Evolutionary conservation across 2,329 filamentous ascomycete genomes (phyloP).

Genomic region (Drechslerella coelobrocha): DNA sequence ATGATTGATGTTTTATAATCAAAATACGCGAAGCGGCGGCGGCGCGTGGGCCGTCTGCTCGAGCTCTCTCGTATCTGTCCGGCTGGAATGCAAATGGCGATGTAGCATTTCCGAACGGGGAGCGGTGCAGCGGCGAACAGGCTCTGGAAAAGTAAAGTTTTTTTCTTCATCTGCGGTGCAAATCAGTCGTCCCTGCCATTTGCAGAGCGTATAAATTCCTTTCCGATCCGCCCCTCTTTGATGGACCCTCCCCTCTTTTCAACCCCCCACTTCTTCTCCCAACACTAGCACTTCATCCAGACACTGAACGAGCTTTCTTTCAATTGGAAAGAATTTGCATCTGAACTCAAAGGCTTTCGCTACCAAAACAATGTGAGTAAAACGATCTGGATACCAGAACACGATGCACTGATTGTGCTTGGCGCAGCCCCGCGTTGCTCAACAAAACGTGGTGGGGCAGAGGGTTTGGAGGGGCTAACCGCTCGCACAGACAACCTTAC

Average conservation of each 20-base stretch:
- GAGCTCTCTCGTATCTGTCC: background rate
- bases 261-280: constrained; percentile 11
- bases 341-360: background rate
- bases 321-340: constrained; percentile 18
- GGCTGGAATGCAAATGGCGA: too few species aligned
- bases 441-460: constrained; percentile 6
- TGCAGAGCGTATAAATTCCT: constrained; percentile 40
- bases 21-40: background rate
- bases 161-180: background rate
- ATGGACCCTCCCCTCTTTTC: constrained; percentile 13
- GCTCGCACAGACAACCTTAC: background rate
- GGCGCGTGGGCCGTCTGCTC: too few species aligned
- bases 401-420: background rate
- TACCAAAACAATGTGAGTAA: constrained; percentile 5
- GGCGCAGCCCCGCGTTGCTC: constrained; percentile 34
- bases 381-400: too few species aligned
- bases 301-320: constrained; percentile 12
- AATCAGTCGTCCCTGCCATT: background rate
- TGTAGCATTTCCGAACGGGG: too few species aligned
- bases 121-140: background rate
- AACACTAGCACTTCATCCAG: constrained; percentile 7
- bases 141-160: background rate
- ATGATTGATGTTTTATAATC: background rate
- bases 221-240: constrained; percentile 40
- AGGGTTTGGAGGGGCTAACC: constrained; percentile 4